Evolutionary conservation across 1,284 basidiomycete genomes (phyloP).

Genomic region (Ustilago nuda): DNA sequence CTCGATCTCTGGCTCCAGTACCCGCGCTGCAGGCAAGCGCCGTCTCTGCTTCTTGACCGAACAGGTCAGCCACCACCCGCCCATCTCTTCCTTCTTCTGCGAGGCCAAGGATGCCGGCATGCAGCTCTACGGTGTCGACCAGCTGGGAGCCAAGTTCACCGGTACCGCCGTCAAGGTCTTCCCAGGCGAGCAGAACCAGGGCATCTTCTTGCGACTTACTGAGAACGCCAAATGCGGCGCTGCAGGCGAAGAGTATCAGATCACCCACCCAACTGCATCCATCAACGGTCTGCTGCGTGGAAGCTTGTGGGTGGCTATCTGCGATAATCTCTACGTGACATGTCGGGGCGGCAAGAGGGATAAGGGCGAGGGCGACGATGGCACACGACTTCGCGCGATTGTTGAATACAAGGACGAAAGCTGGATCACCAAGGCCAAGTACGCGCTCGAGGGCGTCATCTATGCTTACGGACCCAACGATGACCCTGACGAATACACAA

Average conservation of each 20-base stretch:
- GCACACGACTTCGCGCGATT: slow-evolving; percentile 78
- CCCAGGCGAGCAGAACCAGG: slow-evolving; percentile 75
- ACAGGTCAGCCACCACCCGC: slow-evolving; percentile 91
- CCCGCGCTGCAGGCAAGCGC: slow-evolving; percentile 24
- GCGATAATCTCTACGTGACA: slow-evolving; percentile 82
- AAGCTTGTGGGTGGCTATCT: slow-evolving; percentile 87
- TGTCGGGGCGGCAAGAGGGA: slow-evolving; percentile 77
- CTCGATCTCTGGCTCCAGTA: slow-evolving; percentile 37
- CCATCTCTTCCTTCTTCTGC: slow-evolving; percentile 81
- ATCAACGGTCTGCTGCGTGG: slow-evolving; percentile 93
- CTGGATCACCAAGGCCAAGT: slow-evolving; percentile 90
- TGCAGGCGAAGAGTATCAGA: slow-evolving; percentile 72
- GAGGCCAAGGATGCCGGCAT: slow-evolving; percentile 61
- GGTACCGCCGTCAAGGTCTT: slow-evolving; percentile 72
- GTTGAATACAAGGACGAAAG: slow-evolving; percentile 98
- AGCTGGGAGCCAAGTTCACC: slow-evolving; percentile 79
- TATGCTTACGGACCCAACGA: slow-evolving; percentile 78
- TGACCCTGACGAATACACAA: slow-evolving; percentile 78
- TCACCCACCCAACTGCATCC: slow-evolving; percentile 87
- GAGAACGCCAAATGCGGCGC: slow-evolving; percentile 52
- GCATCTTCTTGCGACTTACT: slow-evolving; percentile 75
- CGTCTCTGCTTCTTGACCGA: slow-evolving; percentile 65
- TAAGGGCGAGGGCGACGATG: slow-evolving; percentile 47
- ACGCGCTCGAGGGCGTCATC: slow-evolving; percentile 88
- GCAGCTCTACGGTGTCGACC: slow-evolving; percentile 76